phyloP scores from a whole-genome alignment of 2,329 filamentous ascomycete genomes.

The Fusarium tricinctum region DNA sequence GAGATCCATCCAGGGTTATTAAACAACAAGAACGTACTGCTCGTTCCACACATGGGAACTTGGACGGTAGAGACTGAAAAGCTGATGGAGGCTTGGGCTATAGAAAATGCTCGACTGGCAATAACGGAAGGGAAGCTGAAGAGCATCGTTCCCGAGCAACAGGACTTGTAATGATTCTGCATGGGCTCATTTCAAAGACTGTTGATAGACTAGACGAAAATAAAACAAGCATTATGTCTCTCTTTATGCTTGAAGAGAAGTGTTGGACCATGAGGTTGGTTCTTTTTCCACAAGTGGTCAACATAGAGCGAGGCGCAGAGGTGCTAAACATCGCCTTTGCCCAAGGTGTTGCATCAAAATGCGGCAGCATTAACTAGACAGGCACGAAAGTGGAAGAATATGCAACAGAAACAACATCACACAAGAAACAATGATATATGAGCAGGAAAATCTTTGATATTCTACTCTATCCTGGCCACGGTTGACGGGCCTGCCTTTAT shows the following conservation, averaged over 20 bases:
- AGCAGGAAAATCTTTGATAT: constrained; percentile 43
- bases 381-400: background rate
- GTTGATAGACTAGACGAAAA: background rate
- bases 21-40: constrained; percentile 76
- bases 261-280: no score
- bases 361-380: background rate
- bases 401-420: background rate
- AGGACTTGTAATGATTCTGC: constrained; percentile 44
- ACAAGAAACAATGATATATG: constrained; percentile 3
- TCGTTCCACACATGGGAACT: constrained; percentile 90
- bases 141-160: constrained; percentile 81
- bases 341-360: background rate
- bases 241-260: background rate
- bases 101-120: constrained; percentile 76
- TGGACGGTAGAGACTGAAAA: constrained; percentile 77
- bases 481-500: constrained; percentile 58
- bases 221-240: background rate
- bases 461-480: constrained; percentile 56
- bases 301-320: no score
- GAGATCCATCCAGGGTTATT: constrained; percentile 79
- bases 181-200: background rate
- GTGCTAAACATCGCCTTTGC: no score
- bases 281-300: no score
- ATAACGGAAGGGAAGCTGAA: constrained; percentile 73
- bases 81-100: constrained; percentile 82